Conservation (phyloP, 768 basidiomycete species). For the Coprinopsis cinerea region DNA sequence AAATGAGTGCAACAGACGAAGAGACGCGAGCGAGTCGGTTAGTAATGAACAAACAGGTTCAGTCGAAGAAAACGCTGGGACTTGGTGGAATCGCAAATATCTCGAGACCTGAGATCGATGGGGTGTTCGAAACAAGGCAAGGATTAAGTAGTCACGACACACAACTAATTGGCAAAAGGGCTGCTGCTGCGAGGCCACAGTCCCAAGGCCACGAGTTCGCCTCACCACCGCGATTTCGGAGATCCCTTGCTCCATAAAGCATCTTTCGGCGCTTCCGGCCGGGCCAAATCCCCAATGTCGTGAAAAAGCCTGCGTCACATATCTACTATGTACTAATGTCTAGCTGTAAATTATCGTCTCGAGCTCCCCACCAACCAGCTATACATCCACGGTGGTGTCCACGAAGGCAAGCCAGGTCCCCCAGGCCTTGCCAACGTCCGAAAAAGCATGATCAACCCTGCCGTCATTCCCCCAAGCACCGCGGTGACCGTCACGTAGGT, state of each 20-base stretch:
- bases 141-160: background rate
- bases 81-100: too few species aligned
- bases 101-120: too few species aligned
- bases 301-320: too few species aligned
- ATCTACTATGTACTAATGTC: constrained; percentile 1
- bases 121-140: too few species aligned
- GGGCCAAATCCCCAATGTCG: constrained; percentile 6
- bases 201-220: constrained; percentile 12
- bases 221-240: constrained; percentile 11
- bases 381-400: constrained; percentile 58
- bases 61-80: too few species aligned
- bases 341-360: constrained; percentile 30
- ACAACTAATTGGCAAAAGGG: constrained; percentile 4
- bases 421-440: constrained; percentile 65
- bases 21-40: too few species aligned
- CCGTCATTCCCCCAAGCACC: constrained; percentile 65
- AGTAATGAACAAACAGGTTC: too few species aligned
- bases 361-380: constrained; percentile 59
- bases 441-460: constrained; percentile 64
- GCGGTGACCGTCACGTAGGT: constrained; percentile 71
- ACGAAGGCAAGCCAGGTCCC: constrained; percentile 41
- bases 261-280: constrained; percentile 2
- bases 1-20: too few species aligned
- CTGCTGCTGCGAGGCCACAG: constrained; percentile 7
- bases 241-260: constrained; percentile 6